These are phyloP conservation scores for Cladosporium oxysporum DNA, from an alignment of 2,329 filamentous ascomycete species.

Conservation along the genomic window DNA sequence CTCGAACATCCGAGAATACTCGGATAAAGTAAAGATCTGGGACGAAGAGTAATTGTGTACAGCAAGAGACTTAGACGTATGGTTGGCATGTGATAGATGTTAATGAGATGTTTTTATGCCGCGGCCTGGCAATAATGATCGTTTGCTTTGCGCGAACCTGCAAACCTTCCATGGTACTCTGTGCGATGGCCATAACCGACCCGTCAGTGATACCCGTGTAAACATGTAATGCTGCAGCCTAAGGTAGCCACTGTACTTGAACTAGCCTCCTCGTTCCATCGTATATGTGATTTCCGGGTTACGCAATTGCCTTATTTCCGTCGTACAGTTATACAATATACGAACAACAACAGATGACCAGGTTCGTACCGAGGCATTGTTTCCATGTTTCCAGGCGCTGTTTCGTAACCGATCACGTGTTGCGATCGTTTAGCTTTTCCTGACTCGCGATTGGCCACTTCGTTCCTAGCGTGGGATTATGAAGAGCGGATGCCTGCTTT, in stretches of 20 bases:
- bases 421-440: background rate
- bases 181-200: background rate
- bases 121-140: background rate
- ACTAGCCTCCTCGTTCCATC: background rate
- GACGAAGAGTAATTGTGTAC: slow-evolving; percentile 54
- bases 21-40: slow-evolving; percentile 78
- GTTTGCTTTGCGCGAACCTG: background rate
- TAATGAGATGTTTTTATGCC: background rate
- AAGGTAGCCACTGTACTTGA: background rate
- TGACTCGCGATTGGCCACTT: slow-evolving; percentile 5
- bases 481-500: slow-evolving; percentile 7
- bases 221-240: background rate
- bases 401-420: slow-evolving; percentile 6
- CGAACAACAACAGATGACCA: background rate
- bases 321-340: background rate
- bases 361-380: slow-evolving; percentile 1
- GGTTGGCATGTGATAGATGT: background rate
- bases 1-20: slow-evolving; percentile 80
- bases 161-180: background rate
- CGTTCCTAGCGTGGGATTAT: background rate
- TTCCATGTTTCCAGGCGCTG: too few species aligned
- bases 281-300: background rate
- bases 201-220: background rate
- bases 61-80: background rate
- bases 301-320: background rate